These are phyloP conservation scores for Fusarium sterilihyphosum DNA, from an alignment of 2,329 filamentous ascomycete genomes.

Conservation along the genomic window DNA sequence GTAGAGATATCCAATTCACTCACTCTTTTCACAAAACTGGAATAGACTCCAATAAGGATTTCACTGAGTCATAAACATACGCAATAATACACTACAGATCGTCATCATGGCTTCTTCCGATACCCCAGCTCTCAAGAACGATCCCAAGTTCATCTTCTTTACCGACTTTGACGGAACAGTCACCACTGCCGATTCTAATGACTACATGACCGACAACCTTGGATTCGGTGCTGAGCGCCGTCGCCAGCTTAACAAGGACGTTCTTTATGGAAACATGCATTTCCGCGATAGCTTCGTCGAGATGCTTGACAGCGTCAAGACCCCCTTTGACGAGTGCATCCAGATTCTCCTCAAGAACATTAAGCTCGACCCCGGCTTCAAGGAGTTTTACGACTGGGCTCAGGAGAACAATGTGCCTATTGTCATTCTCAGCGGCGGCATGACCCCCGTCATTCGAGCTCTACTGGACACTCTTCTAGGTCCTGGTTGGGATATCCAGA, in stretches of 20 bases:
- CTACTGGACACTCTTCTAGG: slow-evolving; percentile 84
- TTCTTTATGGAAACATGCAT: slow-evolving; percentile 74
- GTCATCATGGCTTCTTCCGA: slow-evolving; percentile 56
- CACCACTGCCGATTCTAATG: slow-evolving; percentile 75
- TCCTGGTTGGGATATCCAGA: slow-evolving; percentile 81
- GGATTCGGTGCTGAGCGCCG: slow-evolving; percentile 82
- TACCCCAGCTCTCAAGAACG: slow-evolving; percentile 69
- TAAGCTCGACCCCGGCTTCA: slow-evolving; percentile 88
- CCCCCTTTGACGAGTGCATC: slow-evolving; percentile 85
- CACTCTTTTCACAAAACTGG: not conserved
- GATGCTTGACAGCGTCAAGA: slow-evolving; percentile 89
- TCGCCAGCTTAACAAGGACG: slow-evolving; percentile 76
- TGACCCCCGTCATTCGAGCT: slow-evolving; percentile 90
- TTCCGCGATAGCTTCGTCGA: slow-evolving; percentile 90
- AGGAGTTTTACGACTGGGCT: slow-evolving; percentile 87
- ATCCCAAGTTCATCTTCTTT: slow-evolving; percentile 96
- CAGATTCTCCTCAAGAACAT: slow-evolving; percentile 82
- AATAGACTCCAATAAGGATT: not conserved
- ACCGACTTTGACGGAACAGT: slow-evolving; percentile 99
- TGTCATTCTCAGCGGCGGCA: slow-evolving; percentile 90
- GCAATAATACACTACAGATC: not conserved
- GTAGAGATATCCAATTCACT: not conserved
- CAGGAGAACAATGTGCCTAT: slow-evolving; percentile 86
- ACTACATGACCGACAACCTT: slow-evolving; percentile 87
- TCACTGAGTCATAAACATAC: not conserved